Conservation (phyloP, 2,329 filamentous ascomycete species). For the Ceratocystiopsis minuta region DNA sequence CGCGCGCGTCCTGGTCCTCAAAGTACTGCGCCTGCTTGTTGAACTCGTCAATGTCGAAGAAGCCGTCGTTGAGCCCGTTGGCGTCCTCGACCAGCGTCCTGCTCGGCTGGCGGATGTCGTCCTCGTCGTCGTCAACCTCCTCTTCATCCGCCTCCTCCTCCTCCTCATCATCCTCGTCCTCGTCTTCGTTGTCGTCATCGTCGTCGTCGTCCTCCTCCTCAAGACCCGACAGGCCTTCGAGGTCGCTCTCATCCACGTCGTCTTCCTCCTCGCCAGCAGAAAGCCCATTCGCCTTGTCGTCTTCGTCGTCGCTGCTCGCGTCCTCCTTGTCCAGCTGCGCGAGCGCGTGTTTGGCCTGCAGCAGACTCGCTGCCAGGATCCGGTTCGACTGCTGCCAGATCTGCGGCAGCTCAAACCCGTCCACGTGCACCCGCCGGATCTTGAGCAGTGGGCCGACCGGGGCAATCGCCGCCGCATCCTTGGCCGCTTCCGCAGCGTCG, state of each 20-base stretch:
- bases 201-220: constrained; percentile 17
- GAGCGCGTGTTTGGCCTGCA: constrained; percentile 28
- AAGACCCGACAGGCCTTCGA: constrained; percentile 2
- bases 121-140: constrained; percentile 20
- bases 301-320: constrained; percentile 24
- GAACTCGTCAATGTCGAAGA: constrained; percentile 96
- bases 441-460: constrained; percentile 44
- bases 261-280: constrained; percentile 19
- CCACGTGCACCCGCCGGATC: constrained; percentile 64
- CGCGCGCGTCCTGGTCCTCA: constrained; percentile 66
- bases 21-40: constrained; percentile 84
- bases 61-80: constrained; percentile 84
- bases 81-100: constrained; percentile 52
- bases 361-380: constrained; percentile 45
- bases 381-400: constrained; percentile 87
- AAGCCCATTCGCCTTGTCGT: constrained; percentile 17
- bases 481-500: too few relatives aligned
- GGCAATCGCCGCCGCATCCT: constrained; percentile 45
- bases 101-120: constrained; percentile 29
- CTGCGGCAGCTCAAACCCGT: constrained; percentile 75
- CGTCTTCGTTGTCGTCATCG: constrained; percentile 17
- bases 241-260: constrained; percentile 17
- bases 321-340: constrained; percentile 32
- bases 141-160: constrained; percentile 19
- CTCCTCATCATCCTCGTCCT: constrained; percentile 18